Percentiles rank a stretch among this genome's conserved stretches.
Evolutionary conservation across 108 stramenopile species (phyloP).

Genomic region (Fistulifera solaris): DNA sequence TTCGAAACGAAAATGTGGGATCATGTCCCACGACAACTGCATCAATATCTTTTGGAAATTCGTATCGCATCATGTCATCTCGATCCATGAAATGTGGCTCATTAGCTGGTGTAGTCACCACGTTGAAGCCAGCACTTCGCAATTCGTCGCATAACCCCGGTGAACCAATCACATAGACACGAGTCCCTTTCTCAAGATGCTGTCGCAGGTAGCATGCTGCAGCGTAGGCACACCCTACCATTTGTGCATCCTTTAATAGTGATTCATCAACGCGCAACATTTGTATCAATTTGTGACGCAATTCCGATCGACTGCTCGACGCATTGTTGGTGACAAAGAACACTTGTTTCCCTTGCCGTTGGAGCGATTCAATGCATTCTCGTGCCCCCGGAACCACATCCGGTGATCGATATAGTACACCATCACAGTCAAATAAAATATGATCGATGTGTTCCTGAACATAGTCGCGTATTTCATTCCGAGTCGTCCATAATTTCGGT

Average conservation of each 20-base stretch:
- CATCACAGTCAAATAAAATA: slow-evolving; percentile 83
- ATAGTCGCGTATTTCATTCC: slow-evolving; percentile 19
- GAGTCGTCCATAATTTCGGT: slow-evolving; percentile 25
- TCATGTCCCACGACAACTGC: slow-evolving; percentile 79
- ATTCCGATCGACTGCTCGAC: slow-evolving; percentile 45
- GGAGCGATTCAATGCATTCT: slow-evolving; percentile 35
- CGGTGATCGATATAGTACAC: slow-evolving; percentile 68
- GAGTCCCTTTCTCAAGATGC: not conserved
- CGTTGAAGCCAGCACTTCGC: slow-evolving; percentile 31
- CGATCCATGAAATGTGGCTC: slow-evolving; percentile 40
- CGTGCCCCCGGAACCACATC: slow-evolving; percentile 52
- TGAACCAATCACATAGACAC: slow-evolving; percentile 75
- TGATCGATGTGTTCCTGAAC: slow-evolving; percentile 38
- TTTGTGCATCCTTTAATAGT: slow-evolving; percentile 43
- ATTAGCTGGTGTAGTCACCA: slow-evolving; percentile 16
- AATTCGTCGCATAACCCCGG: slow-evolving; percentile 65
- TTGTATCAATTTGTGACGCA: slow-evolving; percentile 45
- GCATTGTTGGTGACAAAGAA: slow-evolving; percentile 85
- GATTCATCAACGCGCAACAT: slow-evolving; percentile 19
- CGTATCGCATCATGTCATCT: slow-evolving; percentile 49
- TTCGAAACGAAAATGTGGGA: slow-evolving; percentile 58
- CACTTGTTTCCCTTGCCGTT: slow-evolving; percentile 41
- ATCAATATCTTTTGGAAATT: slow-evolving; percentile 43
- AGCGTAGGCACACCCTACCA: slow-evolving; percentile 65
- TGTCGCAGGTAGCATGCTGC: slow-evolving; percentile 38